These are phyloP conservation scores for Phalaenopsis hybrid DNA, from an alignment of 116 monocot species.

Conservation along the genomic window DNA sequence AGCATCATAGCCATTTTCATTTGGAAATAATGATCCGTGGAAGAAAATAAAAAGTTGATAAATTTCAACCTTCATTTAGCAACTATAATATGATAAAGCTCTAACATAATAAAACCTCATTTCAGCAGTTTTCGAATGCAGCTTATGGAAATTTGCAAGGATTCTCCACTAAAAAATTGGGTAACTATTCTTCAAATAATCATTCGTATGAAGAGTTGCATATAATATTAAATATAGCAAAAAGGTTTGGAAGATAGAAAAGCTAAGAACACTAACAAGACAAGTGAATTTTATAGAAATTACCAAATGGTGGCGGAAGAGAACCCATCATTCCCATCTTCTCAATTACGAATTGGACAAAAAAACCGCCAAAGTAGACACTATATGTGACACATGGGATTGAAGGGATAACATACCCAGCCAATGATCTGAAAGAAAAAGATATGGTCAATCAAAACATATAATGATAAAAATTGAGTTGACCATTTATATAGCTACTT, in stretches of 20 bases:
- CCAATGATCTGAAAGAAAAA: slow-evolving; percentile 52
- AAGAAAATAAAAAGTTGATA: not conserved
- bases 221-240: not conserved
- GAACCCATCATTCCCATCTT: slow-evolving; percentile 99
- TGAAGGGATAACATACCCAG: slow-evolving; percentile 60
- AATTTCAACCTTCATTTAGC: not conserved
- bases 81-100: not conserved
- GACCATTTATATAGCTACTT: not conserved
- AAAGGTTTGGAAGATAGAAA: slow-evolving; percentile 1
- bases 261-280: not conserved
- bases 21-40: not conserved
- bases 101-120: not conserved
- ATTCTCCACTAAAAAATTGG: not conserved
- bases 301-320: slow-evolving; percentile 90
- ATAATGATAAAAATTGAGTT: not conserved
- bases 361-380: slow-evolving; percentile 78
- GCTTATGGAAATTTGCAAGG: not conserved
- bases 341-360: slow-evolving; percentile 86
- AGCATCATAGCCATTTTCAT: not conserved
- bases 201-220: not conserved
- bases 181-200: not conserved
- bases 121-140: not conserved
- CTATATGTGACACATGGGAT: slow-evolving; percentile 58
- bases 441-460: slow-evolving; percentile 1
- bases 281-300: slow-evolving; percentile 16